Base-by-base conservation (phyloP, 257 asterid species). In the Cynanchum wilfordii region DNA sequence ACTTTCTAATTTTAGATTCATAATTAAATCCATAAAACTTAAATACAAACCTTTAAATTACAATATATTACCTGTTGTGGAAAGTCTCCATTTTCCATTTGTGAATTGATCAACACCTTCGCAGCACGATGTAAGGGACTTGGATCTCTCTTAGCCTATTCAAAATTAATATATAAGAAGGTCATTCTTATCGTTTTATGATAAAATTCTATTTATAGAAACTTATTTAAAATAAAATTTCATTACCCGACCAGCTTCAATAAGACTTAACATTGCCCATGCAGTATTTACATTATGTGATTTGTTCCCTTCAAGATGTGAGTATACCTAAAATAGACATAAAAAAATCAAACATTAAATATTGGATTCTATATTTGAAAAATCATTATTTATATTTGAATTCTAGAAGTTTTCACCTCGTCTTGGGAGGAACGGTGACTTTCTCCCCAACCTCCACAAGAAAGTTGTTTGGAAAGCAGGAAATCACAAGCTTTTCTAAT, bases 391-490 rank as follows among this genome's bases (percentile, higher is more conserved):
- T n/a, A n/a, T n/a, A 33, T 33, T 33, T 1, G 5, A 44, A 44
- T 44, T 7, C 6, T 7, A 44, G 16, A 33, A 65, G 0, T 0
- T 36, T 22, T 56, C 10, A 86, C 96, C 89, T 82, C 81, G 71
- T 86, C 70, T 79, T 86, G 92, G 77, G 88, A 75, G 42, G 96
- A 90, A 78, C 69, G 86, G 22, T 86, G 86, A 79, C 92, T 86
- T 79, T 90, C 96, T 57, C 92, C 96, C 96, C 96, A 88, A 13
- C 96, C 96, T 52, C 95, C 95, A 27, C 77, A 84, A 44, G 77
- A 22, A 62, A 90, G 89, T 56, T 90, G 96, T 70, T 85, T 90
- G 20, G 95, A 88, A 27, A 88, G 84, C 40, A 88, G 81, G 57
- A 90, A 88, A 30, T 85, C 82, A 76, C 89, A 84, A n/a, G 95